Base-by-base conservation (phyloP, 768 basidiomycete genomes). In the Amanita rimosa region DNA sequence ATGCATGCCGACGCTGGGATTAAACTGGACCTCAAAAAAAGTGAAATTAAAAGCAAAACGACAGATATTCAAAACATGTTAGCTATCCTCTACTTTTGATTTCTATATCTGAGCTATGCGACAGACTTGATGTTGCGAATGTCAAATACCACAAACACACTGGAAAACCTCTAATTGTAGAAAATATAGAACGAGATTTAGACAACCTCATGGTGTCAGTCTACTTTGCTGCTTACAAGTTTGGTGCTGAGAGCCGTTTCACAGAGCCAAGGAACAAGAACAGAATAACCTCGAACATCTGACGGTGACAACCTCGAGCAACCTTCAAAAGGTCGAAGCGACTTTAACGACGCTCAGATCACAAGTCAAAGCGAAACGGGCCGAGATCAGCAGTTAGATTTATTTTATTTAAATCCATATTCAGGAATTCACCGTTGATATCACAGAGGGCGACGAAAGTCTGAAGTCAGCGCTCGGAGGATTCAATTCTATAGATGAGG, bases 1-100 rank as follows among this genome's bases (percentile, higher is more conserved):
- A 57, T 78, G 39, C 92, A 97, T 60, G 83, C 88, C 0, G 86
- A 93, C 47, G 70, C 78, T 1, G 71, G 95, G 38, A 90, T 93
- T 2, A 83, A 78, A 56, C 62, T 97, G 46, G 79, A 84, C 35
- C 58, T 95, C 53, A 86, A 89, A 58, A 70, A 81, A 51, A 68
- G 68, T 1, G 88, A 93, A 54, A 61, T 81, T 38, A 77, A 72
- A 60, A 72, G 65, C 48, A 88, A 86, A 65, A 67, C 69, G 39
- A 67, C 67, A 13, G 87, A 92, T 35, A 70, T 92, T 11, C 68
- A 76, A 53, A 80, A 73, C 46, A 80, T 73, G 89, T 92, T 49
- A 52, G 50, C 83, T 68, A 43, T 17, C 38, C 37, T 1, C 29
- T 7, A 24, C 1, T 11, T 16, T 26, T 41, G 6, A 44, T 34